Conservation (phyloP, 352 stramenopile genomes). For the Phytopythium aichiense region DNA sequence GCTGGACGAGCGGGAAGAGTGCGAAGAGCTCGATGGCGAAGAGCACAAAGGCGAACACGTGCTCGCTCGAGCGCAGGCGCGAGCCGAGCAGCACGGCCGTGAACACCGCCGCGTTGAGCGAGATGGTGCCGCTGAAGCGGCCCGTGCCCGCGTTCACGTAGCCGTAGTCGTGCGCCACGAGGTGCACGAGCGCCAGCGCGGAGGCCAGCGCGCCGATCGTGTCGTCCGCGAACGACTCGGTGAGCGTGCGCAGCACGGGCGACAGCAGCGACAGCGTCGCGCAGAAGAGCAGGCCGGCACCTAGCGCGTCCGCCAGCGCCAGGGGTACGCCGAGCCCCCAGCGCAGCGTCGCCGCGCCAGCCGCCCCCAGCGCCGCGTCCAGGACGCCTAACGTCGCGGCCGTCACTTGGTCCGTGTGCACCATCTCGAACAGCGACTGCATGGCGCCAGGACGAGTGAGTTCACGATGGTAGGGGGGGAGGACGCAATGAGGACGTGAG, state of each 20-base stretch:
- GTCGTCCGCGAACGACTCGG: constrained; percentile 87
- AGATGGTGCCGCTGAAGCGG: constrained; percentile 85
- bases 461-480: background rate
- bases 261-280: constrained; percentile 84
- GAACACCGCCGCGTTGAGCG: constrained; percentile 91
- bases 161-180: constrained; percentile 90
- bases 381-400: constrained; percentile 49
- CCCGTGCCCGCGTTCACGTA: constrained; percentile 83
- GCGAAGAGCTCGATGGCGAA: constrained; percentile 90
- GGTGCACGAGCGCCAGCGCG: constrained; percentile 73
- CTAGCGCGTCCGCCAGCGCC: constrained; percentile 47
- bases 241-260: constrained; percentile 89
- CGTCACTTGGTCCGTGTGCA: constrained; percentile 51
- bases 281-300: constrained; percentile 77
- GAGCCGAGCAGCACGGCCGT: constrained; percentile 90
- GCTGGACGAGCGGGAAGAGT: constrained; percentile 85
- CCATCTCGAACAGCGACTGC: constrained; percentile 73
- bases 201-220: constrained; percentile 89
- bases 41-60: constrained; percentile 90
- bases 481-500: background rate
- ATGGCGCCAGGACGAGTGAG: background rate
- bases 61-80: constrained; percentile 86
- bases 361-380: constrained; percentile 49
- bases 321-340: constrained; percentile 28
- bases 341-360: constrained; percentile 55